Evolutionary conservation across 441 rosid species (phyloP).

Genomic region (Erysimum pusillum): DNA sequence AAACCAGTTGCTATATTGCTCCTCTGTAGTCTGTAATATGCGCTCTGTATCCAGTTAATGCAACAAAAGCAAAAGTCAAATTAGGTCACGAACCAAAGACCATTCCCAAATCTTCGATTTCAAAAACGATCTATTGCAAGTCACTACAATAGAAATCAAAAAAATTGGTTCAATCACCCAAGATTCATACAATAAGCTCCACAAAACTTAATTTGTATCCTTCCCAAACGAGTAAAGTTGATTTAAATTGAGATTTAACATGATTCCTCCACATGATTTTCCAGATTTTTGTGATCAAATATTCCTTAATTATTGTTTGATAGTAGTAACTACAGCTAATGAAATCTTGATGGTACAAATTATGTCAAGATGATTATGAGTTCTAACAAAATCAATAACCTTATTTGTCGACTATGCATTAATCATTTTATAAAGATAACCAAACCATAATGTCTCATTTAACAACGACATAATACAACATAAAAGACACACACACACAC

Average conservation of each 20-base stretch:
- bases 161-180: background rate
- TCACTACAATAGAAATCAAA: background rate
- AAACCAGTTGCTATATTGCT: too few relatives aligned
- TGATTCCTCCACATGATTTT: background rate
- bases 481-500: constrained; percentile 5
- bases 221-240: background rate
- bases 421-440: background rate
- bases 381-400: background rate
- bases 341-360: background rate
- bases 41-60: too few relatives aligned
- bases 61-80: background rate
- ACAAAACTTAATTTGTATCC: background rate
- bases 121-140: too few relatives aligned
- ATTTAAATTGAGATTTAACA: background rate
- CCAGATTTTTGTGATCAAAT: background rate
- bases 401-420: background rate
- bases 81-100: background rate
- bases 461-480: background rate
- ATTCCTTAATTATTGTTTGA: background rate
- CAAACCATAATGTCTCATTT: background rate
- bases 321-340: background rate
- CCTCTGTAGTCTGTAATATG: too few relatives aligned
- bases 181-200: background rate
- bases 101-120: too few relatives aligned
- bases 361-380: background rate